Conservation (phyloP, 2,329 filamentous ascomycete species). For the Aspergillus sp. region DNA sequence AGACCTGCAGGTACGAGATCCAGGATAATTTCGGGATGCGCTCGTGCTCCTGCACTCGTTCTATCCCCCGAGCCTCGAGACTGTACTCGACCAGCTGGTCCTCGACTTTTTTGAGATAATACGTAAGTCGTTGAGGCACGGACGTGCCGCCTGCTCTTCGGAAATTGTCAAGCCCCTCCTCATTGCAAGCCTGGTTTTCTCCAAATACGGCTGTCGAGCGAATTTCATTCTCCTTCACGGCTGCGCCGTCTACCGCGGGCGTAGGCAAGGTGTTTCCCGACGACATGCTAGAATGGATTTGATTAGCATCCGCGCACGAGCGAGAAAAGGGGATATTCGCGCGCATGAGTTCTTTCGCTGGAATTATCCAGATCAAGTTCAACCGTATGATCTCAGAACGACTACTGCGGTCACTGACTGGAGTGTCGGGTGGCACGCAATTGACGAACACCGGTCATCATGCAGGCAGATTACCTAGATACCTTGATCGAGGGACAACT, state of each 20-base stretch:
- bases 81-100: constrained; percentile 43
- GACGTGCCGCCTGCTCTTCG: constrained; percentile 12
- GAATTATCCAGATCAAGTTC: constrained; percentile 48
- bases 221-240: constrained; percentile 21
- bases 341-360: constrained; percentile 47
- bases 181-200: constrained; percentile 16
- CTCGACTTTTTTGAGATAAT: constrained; percentile 38
- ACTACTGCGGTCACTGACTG: constrained; percentile 16
- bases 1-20: constrained; percentile 57
- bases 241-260: constrained; percentile 29
- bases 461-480: constrained; percentile 40
- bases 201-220: constrained; percentile 12
- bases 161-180: constrained; percentile 13
- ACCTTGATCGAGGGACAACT: constrained; percentile 44
- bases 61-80: constrained; percentile 60
- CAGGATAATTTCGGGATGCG: constrained; percentile 53
- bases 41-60: constrained; percentile 57
- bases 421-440: background rate
- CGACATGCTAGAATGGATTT: constrained; percentile 30
- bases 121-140: constrained; percentile 28
- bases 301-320: constrained; percentile 21
- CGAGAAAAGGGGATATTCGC: constrained; percentile 21
- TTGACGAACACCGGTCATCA: constrained; percentile 44
- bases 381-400: constrained; percentile 48
- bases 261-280: constrained; percentile 28